A percentile compares a stretch with the other conserved stretches of the same genome.
Conservation (phyloP, 169 alveolate genomes). For the Plasmodium inui region DNA sequence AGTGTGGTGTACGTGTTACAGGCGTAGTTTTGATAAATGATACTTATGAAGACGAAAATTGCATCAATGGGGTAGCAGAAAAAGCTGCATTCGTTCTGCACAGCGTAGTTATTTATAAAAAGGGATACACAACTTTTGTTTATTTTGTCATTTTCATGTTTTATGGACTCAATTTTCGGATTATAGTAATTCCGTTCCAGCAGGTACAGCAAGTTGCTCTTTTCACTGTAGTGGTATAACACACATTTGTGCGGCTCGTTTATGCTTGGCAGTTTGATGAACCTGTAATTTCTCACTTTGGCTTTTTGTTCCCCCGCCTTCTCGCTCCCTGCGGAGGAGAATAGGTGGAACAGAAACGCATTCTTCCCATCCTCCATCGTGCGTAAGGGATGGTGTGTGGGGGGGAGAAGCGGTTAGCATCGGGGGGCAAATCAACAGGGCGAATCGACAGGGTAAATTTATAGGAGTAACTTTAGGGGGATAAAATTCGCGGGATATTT, state of each 20-base stretch:
- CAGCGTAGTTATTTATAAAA: slow-evolving; percentile 57
- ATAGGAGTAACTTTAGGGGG: background rate
- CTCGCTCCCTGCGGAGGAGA: background rate
- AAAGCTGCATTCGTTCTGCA: slow-evolving; percentile 53
- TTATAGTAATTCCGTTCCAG: slow-evolving; percentile 61
- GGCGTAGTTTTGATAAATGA: slow-evolving; percentile 42
- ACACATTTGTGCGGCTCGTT: slow-evolving; percentile 61
- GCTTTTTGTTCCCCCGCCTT: background rate
- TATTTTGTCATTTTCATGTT: slow-evolving; percentile 57
- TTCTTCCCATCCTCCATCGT: slow-evolving; percentile 32
- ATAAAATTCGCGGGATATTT: background rate
- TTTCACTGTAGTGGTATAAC: slow-evolving; percentile 34
- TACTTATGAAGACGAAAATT: slow-evolving; percentile 33
- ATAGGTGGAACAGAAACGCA: slow-evolving; percentile 64
- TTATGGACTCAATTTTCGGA: slow-evolving; percentile 47
- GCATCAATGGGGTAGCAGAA: slow-evolving; percentile 72
- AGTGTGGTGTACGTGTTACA: slow-evolving; percentile 34
- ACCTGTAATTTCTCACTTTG: slow-evolving; percentile 20
- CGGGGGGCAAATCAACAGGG: background rate
- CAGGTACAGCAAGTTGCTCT: slow-evolving; percentile 35
- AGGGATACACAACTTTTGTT: slow-evolving; percentile 63
- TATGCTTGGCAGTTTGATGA: slow-evolving; percentile 65
- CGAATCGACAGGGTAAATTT: background rate
- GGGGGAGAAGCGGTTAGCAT: background rate
- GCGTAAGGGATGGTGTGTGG: background rate